Base-by-base conservation (phyloP, 2,329 filamentous ascomycete genomes). In the Calonectria crousiana region DNA sequence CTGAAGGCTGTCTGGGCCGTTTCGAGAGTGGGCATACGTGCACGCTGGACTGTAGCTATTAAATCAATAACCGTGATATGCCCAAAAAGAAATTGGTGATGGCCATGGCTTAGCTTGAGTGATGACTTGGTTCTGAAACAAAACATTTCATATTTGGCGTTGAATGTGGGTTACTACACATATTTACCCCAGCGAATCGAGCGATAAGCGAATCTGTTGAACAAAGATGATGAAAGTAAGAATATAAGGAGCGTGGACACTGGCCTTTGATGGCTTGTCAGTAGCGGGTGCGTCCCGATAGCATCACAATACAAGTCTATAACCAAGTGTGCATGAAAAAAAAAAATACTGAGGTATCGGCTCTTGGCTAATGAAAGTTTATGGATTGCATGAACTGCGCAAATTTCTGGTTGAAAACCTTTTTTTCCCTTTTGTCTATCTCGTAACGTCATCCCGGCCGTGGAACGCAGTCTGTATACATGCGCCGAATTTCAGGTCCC, bases 351-450 rank as follows among this genome's bases (percentile, higher is more conserved):
- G 9, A 41, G 6, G 26, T 2, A 38, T 18, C 56, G 18, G 23
- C 16, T n/a, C 11, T 18, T n/a, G 28, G 10, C n/a, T 23, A 23
- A 4, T 47, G 20, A 18, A 47, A 47, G 6, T n/a, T n/a, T 6
- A 47, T n/a, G 10, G 10, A 5, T 11, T 23, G 20, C 3, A 23
- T 47, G 56, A 38, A 11, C 36, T 18, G 13, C 20, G 20, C n/a
- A 36, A 4, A 18, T 26, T 11, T 44, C 9, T 69, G 41, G 67
- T 68, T 71, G 71, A 70, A 67, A 44, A 36, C 53, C 77, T 77
- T 70, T 68, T 76, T 75, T 73, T 72, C 74, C 71, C 66, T 80
- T 74, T 81, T 76, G 72, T 83, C 78, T 80, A 76, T 80, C 74
- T 79, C 77, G 65, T 76, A 76, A 76, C 67, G 67, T 81, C 77